Evolutionary conservation across 331 rosid species (phyloP), one percentile per base, ranked within the genome.

Genomic region (Quercus lobata): DNA sequence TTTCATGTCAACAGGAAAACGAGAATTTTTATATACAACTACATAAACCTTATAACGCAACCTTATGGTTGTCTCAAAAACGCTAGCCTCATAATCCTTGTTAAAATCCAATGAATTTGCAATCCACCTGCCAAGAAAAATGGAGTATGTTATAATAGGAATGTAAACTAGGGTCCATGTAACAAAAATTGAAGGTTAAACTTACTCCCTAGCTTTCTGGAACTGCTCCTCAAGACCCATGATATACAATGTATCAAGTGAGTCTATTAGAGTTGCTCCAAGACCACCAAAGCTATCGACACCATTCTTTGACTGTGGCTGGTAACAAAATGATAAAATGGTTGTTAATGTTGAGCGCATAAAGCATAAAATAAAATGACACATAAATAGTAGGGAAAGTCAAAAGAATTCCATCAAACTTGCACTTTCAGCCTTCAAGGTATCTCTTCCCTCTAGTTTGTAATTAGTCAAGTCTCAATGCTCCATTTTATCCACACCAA

Each of bases 21-120:
- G 77, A 77, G 53, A 79, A 85, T 85, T 72, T 70, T 72, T 70
- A 76, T 83, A 86, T 72, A 80, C 74, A 82, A 88, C 86, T 81
- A 62, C 82, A 72, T 78, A 96, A 96, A 96, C 96, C 98, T 90
- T 88, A 90, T 86, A 87, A 84, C 76, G 91, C 91, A 90, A 92
- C 98, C 98, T 96, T 93, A 96, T 96, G 87, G 98, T 96, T 89
- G 99, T 96, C 97, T 96, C 98, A 86, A 96, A 96, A 78, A 96
- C 98, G 70, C 99, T 96, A 74, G 98, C 98, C 25, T 96, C 98
- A 66, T 93, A 90, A 70, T 96, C 90, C 97, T 93, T 96, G 88
- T 96, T 81, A 88, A 96, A 96, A 88, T 96, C 97, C 94, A 96
- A 85, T 15, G 90, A 77, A 81, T 80, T 90, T 44, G 88, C 93